Evolutionary conservation across 2,329 filamentous ascomycete species (phyloP), one percentile per base, ranked within the genome.

Genomic region (Pseudogymnoascus sp.): DNA sequence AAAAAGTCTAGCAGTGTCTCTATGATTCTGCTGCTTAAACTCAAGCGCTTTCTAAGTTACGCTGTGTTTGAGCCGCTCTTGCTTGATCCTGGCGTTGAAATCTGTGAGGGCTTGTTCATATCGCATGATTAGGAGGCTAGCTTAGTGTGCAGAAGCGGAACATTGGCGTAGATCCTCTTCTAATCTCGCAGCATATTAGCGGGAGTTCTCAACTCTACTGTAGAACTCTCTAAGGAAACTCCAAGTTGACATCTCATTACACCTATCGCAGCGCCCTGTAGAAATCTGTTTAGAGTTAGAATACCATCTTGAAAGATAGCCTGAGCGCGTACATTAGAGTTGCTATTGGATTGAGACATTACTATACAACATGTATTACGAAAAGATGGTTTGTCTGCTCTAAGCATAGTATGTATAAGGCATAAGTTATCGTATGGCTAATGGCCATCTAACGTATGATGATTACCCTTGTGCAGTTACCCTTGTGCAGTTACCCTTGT

Each of bases 161-260:
- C 61, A 61, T 61, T 66, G 31, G 44, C 47, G 50, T 25, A 66
- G 56, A 63, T 66, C 60, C 14, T 53, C 59, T 63, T 66, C 61
- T 33, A 64, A 50, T 42, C 53, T 63, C 35, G 44, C 60, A 37
- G 63, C 53, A 37, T 60, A 28, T 16, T 63, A 33, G 16, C 60
- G n/a, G 8, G 59, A 33, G 61, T 56, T 25, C 61, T 66, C 61
- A 28, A 62, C 64, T 60, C 64, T 65, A 5, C 59, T 18, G 18
- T 62, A 65, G 47, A 65, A 65, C 21, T 62, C 62, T 33, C 50
- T 28, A 21, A 66, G 63, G 61, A 66, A 66, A 64, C 64, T 61
- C 64, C 35, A 66, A 25, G 33, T 63, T 35, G 38, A 64, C 42
- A 47, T 64, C 44, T 44, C 42, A 23, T 35, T 18, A 23, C 35